These are phyloP conservation scores for Bruguiera gymnorhiza DNA, from an alignment of 345 rosid genomes.

Conservation along the genomic window DNA sequence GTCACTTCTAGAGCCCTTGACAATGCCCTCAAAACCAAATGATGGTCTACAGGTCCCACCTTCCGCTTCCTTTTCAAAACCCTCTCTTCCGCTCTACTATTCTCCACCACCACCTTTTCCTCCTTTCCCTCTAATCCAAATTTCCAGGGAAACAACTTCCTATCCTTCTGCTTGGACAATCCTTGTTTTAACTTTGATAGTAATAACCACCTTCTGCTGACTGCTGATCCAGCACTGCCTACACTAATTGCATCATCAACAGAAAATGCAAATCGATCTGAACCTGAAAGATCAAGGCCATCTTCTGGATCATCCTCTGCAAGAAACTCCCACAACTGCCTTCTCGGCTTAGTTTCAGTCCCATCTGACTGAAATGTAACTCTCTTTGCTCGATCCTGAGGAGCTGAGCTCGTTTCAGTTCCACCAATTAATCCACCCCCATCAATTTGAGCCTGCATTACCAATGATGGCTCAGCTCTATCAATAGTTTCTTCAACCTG, in stretches of 20 bases:
- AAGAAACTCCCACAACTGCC: slow-evolving; percentile 71
- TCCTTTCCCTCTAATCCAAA: slow-evolving; percentile 65
- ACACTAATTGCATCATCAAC: slow-evolving; percentile 77
- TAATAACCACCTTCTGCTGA: slow-evolving; percentile 74
- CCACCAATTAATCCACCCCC: neutral
- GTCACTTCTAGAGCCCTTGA: slow-evolving; percentile 75
- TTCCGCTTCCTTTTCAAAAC: slow-evolving; percentile 58
- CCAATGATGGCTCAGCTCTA: slow-evolving; percentile 8
- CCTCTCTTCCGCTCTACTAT: slow-evolving; percentile 49
- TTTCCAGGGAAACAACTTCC: slow-evolving; percentile 77
- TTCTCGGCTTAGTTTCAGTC: slow-evolving; percentile 41
- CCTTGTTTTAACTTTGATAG: slow-evolving; percentile 84
- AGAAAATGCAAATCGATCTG: slow-evolving; percentile 86
- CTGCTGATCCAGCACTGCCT: slow-evolving; percentile 60
- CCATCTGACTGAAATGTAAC: slow-evolving; percentile 60
- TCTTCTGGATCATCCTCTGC: slow-evolving; percentile 82
- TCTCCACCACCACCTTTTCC: slow-evolving; percentile 49
- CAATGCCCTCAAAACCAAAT: slow-evolving; percentile 75
- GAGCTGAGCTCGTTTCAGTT: neutral
- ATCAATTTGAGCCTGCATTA: slow-evolving; percentile 7
- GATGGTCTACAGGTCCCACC: slow-evolving; percentile 78
- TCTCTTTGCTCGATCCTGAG: slow-evolving; percentile 36
- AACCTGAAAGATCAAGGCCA: slow-evolving; percentile 92
- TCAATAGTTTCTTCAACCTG: slow-evolving; percentile 6
- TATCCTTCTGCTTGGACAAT: slow-evolving; percentile 60